Evolutionary conservation across 2,329 filamentous ascomycete species (phyloP).

Genomic region (Alternaria conjuncta): DNA sequence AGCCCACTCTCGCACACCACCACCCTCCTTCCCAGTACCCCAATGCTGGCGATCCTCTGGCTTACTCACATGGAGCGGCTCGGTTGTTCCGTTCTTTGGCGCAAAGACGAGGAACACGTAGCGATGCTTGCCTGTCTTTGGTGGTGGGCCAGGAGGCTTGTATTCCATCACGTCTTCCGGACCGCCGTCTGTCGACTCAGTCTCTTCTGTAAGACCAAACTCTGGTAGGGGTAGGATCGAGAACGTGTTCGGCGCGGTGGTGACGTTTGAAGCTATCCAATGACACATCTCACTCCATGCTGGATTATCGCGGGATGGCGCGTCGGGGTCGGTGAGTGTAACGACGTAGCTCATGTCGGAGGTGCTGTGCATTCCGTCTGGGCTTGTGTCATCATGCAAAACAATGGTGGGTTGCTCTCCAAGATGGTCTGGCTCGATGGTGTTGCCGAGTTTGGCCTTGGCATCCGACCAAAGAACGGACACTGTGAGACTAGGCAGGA

Average conservation of each 20-base stretch:
- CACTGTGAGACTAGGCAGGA: constrained; percentile 61
- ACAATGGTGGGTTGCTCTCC: constrained; percentile 51
- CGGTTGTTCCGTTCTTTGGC: constrained; percentile 53
- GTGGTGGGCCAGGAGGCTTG: constrained; percentile 61
- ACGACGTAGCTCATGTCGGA: constrained; percentile 54
- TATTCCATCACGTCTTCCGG: constrained; percentile 56
- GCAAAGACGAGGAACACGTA: constrained; percentile 63
- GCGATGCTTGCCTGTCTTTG: constrained; percentile 63
- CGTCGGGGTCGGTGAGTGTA: constrained; percentile 64
- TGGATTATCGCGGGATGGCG: constrained; percentile 60
- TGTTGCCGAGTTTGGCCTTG: constrained; percentile 60
- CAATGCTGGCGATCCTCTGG: constrained; percentile 62
- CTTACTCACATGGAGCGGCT: constrained; percentile 51
- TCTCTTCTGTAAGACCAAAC: constrained; percentile 14
- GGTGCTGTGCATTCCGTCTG: constrained; percentile 18
- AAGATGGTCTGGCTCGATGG: constrained; percentile 53
- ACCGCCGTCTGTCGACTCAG: constrained; percentile 9
- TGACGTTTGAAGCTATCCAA: constrained; percentile 56
- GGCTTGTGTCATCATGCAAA: constrained; percentile 43
- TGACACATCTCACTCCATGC: constrained; percentile 66
- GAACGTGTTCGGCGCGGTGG: constrained; percentile 28
- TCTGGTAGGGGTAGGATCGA: constrained; percentile 38
- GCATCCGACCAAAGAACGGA: constrained; percentile 55
- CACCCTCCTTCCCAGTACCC: constrained; percentile 58
- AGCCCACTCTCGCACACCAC: constrained; percentile 61